These are phyloP conservation scores for Talaromyces verruculosus DNA, from an alignment of 2,329 filamentous ascomycete genomes.

Conservation along the genomic window DNA sequence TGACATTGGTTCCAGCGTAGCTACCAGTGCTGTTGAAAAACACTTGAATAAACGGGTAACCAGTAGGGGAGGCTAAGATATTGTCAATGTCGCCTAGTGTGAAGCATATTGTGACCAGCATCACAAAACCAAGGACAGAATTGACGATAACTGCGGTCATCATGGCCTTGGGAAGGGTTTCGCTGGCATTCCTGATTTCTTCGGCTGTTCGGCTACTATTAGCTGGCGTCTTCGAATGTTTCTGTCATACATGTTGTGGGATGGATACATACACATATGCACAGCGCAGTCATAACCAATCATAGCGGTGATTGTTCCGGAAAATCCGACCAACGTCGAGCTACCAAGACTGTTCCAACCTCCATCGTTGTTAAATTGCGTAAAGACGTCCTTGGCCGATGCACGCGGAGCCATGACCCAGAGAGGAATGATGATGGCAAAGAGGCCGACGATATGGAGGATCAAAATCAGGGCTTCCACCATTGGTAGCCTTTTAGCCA, in stretches of 20 bases:
- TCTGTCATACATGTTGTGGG: not conserved
- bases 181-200: conserved; percentile 49
- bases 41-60: conserved; percentile 60
- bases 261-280: conserved; percentile 46
- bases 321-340: conserved; percentile 43
- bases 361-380: conserved; percentile 42
- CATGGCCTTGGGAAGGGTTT: conserved; percentile 53
- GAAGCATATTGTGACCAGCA: conserved; percentile 57
- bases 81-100: conserved; percentile 53
- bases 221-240: not conserved
- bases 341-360: conserved; percentile 41
- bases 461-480: conserved; percentile 42
- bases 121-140: conserved; percentile 54
- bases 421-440: conserved; percentile 46
- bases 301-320: conserved; percentile 43
- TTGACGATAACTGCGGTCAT: conserved; percentile 53
- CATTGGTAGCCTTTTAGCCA: conserved; percentile 40
- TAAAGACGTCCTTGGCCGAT: conserved; percentile 40
- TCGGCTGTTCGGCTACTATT: conserved; percentile 32
- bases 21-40: conserved; percentile 55
- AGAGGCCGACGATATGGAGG: conserved; percentile 45
- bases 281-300: conserved; percentile 39
- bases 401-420: conserved; percentile 44
- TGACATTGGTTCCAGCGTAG: conserved; percentile 51
- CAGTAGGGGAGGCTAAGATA: conserved; percentile 48